phyloP scores from a whole-genome alignment of 805 yeast species.

The Ogataea saltuana region DNA sequence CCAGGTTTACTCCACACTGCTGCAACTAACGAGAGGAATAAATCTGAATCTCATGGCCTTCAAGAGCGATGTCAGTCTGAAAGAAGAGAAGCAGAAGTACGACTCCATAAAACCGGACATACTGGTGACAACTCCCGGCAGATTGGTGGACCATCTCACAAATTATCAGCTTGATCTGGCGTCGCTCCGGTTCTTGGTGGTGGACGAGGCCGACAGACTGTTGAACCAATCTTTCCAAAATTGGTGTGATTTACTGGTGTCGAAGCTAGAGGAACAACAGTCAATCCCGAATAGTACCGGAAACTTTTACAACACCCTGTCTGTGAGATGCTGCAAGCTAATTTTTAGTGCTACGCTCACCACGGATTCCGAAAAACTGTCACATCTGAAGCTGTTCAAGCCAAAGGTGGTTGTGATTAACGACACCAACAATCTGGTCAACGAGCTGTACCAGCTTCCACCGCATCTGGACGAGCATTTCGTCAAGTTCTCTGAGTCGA shows the following conservation, averaged over 20 bases:
- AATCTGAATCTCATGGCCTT: conserved; percentile 63
- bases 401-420: conserved; percentile 81
- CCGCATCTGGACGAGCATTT: conserved; percentile 40
- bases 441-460: conserved; percentile 65
- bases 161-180: conserved; percentile 45
- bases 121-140: conserved; percentile 73
- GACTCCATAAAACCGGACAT: conserved; percentile 56
- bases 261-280: conserved; percentile 38
- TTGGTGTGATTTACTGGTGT: conserved; percentile 70
- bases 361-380: conserved; percentile 84
- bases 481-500: conserved; percentile 32
- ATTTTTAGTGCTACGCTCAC: conserved; percentile 93
- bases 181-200: conserved; percentile 60
- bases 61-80: conserved; percentile 51
- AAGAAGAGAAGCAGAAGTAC: conserved; percentile 62
- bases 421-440: conserved; percentile 42
- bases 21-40: conserved; percentile 63
- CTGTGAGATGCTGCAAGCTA: conserved; percentile 53
- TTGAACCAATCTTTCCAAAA: conserved; percentile 90
- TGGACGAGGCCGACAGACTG: conserved; percentile 82
- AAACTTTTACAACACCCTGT: conserved; percentile 38
- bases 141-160: conserved; percentile 75
- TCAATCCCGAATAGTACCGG: conserved; percentile 26
- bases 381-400: conserved; percentile 63
- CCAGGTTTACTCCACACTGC: conserved; percentile 74